These are phyloP conservation scores for Citrus mangshanensis DNA, from an alignment of 345 rosid genomes.

Conservation along the genomic window DNA sequence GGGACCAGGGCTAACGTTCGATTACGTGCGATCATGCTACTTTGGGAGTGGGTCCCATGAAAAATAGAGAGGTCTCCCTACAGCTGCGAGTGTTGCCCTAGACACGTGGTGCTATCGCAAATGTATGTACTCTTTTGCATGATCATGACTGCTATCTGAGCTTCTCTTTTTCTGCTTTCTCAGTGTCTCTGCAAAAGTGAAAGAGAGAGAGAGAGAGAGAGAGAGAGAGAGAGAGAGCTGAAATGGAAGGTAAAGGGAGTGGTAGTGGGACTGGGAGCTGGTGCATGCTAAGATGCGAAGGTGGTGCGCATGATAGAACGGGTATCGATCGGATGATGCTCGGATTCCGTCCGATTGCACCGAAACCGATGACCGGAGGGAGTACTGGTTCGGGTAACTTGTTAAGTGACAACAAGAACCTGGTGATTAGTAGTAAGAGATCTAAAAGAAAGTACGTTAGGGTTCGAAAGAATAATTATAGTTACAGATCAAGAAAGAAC, in stretches of 20 bases:
- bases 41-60: conserved; percentile 18
- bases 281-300: conserved; percentile 23
- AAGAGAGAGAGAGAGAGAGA: conserved; percentile 5
- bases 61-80: conserved; percentile 7
- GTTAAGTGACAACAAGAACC: conserved; percentile 17
- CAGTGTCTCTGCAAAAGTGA: conserved; percentile 13
- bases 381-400: conserved; percentile 7
- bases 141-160: conserved; percentile 13
- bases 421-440: conserved; percentile 32
- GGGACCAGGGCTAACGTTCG: neutral
- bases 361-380: conserved; percentile 54
- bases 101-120: conserved; percentile 47
- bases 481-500: conserved; percentile 22
- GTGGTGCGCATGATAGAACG: conserved; percentile 34
- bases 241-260: conserved; percentile 22
- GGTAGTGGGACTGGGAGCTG: neutral
- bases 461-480: conserved; percentile 41
- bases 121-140: neutral
- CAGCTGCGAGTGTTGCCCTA: conserved; percentile 22
- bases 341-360: conserved; percentile 87
- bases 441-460: conserved; percentile 72
- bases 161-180: neutral
- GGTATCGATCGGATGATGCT: conserved; percentile 60
- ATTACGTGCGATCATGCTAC: neutral
- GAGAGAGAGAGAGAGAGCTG: conserved; percentile 5